A percentile compares a stretch with the other conserved stretches of the same genome.
phyloP scores from a whole-genome alignment of 768 basidiomycete species.

The Fibroporia radiculosa region DNA sequence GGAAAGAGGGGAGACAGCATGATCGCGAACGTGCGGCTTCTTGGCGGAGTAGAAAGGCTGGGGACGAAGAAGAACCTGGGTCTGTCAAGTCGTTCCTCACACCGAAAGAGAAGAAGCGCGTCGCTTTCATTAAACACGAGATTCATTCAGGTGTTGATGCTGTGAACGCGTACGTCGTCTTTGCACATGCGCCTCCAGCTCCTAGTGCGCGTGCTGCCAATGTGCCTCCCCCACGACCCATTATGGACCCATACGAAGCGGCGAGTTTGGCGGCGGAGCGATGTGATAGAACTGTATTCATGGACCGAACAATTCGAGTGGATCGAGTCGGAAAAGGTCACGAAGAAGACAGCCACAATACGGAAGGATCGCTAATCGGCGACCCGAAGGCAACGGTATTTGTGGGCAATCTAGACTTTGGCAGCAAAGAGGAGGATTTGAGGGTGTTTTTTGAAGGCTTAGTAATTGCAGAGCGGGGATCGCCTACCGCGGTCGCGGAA shows the following conservation, averaged over 20 bases:
- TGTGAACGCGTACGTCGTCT: constrained; percentile 87
- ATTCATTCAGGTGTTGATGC: constrained; percentile 72
- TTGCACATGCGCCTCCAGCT: constrained; percentile 56
- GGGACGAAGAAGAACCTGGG: constrained; percentile 33
- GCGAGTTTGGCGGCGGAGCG: constrained; percentile 48
- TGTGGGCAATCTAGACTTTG: constrained; percentile 91
- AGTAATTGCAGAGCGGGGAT: constrained; percentile 62
- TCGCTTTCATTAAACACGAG: constrained; percentile 91
- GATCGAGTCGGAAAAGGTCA: constrained; percentile 47
- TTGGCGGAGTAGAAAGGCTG: constrained; percentile 39
- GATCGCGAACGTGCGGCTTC: constrained; percentile 50
- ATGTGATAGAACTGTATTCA: constrained; percentile 65
- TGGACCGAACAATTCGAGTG: constrained; percentile 73
- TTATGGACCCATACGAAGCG: constrained; percentile 65
- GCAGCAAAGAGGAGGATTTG: constrained; percentile 84
- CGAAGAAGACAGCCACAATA: constrained; percentile 16
- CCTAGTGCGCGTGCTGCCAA: constrained; percentile 32
- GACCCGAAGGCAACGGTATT: constrained; percentile 85
- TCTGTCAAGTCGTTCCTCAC: constrained; percentile 62
- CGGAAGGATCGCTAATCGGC: constrained; percentile 21
- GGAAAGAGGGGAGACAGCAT: constrained; percentile 36
- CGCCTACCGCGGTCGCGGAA: constrained; percentile 28
- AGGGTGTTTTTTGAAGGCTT: constrained; percentile 80
- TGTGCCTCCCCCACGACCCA: constrained; percentile 40
- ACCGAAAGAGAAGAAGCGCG: constrained; percentile 81